Evolutionary conservation across 805 yeast genomes (phyloP), one percentile per base, ranked within the genome.

Genomic region (Hyphopichia homilentoma): DNA sequence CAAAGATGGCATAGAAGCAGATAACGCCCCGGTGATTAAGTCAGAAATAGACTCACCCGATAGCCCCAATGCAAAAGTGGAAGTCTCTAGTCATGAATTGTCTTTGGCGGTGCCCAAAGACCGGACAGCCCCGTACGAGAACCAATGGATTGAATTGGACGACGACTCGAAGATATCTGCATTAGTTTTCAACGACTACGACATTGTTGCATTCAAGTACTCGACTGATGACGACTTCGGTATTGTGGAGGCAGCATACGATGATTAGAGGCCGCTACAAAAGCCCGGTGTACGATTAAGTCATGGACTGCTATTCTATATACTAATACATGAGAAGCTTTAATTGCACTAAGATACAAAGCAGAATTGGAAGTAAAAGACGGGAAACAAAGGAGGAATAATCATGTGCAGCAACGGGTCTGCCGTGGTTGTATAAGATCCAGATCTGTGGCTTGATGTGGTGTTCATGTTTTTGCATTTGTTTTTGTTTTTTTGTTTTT

Each of bases 21-120:
- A 38, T 24, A 22, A 16, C 21, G 31, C 12, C 5, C n/a, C n/a
- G n/a, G 39, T 18, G n/a, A 7, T 16, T 13, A 27, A 21, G 27
- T 20, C 29, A 6, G 34, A 27, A 9, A 22, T 19, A 3, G 32
- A 26, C 4, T 15, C 17, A 3, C 27, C 39, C 9, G 38, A 30
- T 41, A 27, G 25, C 24, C 26, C 37, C 4, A 35, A 26, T 17
- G 22, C 23, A 3, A 16, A 29, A 9, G 24, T 24, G 11, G 38
- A 21, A 8, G 40, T 56, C 5, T 25, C 24, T 3, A 30, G 34
- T 5, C 49, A 44, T 4, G 60, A 54, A 3, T 45, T 73, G 12
- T 51, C 44, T 33, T 35, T 73, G 11, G 79, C 74, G 0, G 33
- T 59, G n/a, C 72, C 74, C 0, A 57, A 54, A 31, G 70, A 68